Percentiles rank a stretch among this genome's conserved stretches.
Conservation (phyloP, 768 basidiomycete genomes). For the Suillus fuscotomentosus region DNA sequence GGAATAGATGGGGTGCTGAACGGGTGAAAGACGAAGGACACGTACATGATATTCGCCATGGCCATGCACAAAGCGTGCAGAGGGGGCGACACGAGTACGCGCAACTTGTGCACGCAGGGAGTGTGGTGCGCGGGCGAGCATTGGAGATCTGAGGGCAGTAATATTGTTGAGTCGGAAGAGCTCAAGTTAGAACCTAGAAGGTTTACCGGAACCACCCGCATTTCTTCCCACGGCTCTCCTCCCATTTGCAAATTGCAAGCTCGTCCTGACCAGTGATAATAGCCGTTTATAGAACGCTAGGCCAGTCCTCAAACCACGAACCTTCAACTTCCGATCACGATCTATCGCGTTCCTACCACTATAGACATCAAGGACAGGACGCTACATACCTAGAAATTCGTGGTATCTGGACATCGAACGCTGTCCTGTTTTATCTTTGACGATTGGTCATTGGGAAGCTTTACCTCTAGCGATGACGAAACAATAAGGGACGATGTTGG, state of each 20-base stretch:
- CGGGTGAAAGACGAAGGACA: background rate
- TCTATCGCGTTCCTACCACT: too few species aligned
- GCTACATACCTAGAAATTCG: too few species aligned
- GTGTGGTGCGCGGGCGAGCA: slow-evolving; percentile 45
- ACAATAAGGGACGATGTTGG: too few species aligned
- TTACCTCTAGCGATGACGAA: too few species aligned
- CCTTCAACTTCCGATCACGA: too few species aligned
- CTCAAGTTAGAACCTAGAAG: background rate
- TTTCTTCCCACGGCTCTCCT: background rate
- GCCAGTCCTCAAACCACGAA: too few species aligned
- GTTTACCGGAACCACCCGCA: background rate
- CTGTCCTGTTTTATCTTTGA: too few species aligned
- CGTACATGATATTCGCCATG: slow-evolving; percentile 54
- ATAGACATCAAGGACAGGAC: too few species aligned
- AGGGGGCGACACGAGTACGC: slow-evolving; percentile 22
- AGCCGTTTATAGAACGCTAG: too few species aligned
- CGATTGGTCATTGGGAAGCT: too few species aligned
- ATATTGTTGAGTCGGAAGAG: background rate
- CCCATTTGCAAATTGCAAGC: background rate
- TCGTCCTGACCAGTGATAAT: too few species aligned
- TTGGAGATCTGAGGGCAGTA: slow-evolving; percentile 19
- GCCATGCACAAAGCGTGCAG: slow-evolving; percentile 48
- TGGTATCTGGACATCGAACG: too few species aligned
- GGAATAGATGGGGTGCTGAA: slow-evolving; percentile 7
- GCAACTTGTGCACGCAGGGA: slow-evolving; percentile 38